Base-by-base conservation (phyloP, 257 asterid genomes). In the Linaria vulgaris region DNA sequence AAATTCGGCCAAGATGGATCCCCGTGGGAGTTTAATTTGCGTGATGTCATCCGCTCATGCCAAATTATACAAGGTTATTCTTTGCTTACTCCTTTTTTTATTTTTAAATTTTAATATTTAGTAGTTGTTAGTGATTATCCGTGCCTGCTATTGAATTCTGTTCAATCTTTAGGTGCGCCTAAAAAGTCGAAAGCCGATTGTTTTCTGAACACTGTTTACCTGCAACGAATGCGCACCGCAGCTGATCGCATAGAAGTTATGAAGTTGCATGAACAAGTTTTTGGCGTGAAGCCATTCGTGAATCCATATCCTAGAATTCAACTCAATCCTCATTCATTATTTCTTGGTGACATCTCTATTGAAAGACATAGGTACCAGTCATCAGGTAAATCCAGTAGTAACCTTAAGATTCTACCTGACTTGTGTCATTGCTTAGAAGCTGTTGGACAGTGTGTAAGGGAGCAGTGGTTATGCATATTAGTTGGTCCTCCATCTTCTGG, bases 21-120 rank as follows among this genome's bases (percentile, higher is more conserved):
- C 72, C 99, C 99, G 21, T 92, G 99, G 99, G 99, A 92, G 82
- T 92, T 92, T 78, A 92, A 92, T 75, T 86, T 92, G 59, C 94
- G 99, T 9, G 99, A 92, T 69, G 95, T 92, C 74, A 75, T 79
- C 34, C 99, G 99, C 49, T 92, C 99, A 38, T 92, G 99, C 59
- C 84, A 92, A 77, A 82, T 92, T 73, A 92, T 92, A 49, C 73
- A 80, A 76, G 96, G 96, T 91, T 23, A 22, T 30, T 63, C 11
- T 51, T 41, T 58, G n/a, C 19, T 47, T 50, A 10, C 21, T 78
- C 46, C 34, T 52, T 43, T 37, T 61, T 64, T 34, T n/a, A n/a
- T n/a, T n/a, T n/a, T n/a, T n/a, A n/a, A n/a, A n/a, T n/a, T n/a
- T n/a, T n/a, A n/a, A n/a, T n/a, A n/a, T n/a, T n/a, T n/a, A n/a